Conservation (phyloP, 768 basidiomycete species). For the Trichaptum fuscoviolaceum region DNA sequence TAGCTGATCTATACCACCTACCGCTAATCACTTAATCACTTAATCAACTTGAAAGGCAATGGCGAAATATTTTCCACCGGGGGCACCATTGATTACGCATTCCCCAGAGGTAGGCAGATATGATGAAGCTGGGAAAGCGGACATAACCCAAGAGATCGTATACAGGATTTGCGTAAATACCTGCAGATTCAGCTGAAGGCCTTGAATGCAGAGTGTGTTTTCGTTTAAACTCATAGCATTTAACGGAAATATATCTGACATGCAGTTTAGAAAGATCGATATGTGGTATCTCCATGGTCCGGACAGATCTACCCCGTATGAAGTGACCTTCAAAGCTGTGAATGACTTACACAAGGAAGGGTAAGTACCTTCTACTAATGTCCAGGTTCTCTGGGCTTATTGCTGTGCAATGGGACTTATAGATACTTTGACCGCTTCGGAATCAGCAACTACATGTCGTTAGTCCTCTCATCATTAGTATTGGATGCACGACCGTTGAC, state of each 20-base stretch:
- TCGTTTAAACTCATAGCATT: not conserved
- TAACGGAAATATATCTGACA: not conserved
- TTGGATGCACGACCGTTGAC: not conserved
- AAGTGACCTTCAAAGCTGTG: conserved; percentile 20
- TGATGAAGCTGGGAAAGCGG: not conserved
- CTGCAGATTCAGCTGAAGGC: conserved; percentile 27
- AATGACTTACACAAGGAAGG: conserved; percentile 23
- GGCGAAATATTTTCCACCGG: not conserved
- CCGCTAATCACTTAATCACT: not conserved
- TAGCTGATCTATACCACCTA: not conserved
- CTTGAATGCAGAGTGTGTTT: conserved; percentile 27
- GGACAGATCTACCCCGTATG: conserved; percentile 14
- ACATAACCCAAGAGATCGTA: not conserved
- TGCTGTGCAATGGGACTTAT: too few relatives aligned
- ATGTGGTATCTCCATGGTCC: conserved; percentile 35
- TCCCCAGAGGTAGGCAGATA: not conserved
- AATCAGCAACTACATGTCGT: conserved; percentile 5
- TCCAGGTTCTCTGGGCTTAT: too few relatives aligned
- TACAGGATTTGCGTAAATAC: conserved; percentile 15
- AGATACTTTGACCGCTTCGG: conserved; percentile 14
- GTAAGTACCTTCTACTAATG: conserved; percentile 22
- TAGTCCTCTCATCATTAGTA: not conserved
- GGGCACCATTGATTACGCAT: not conserved
- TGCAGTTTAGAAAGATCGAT: conserved; percentile 20
- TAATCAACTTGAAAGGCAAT: not conserved